Evolutionary conservation across 805 yeast species (phyloP), one percentile per base, ranked within the genome.

Genomic region (Monosporozyma siamensis): DNA sequence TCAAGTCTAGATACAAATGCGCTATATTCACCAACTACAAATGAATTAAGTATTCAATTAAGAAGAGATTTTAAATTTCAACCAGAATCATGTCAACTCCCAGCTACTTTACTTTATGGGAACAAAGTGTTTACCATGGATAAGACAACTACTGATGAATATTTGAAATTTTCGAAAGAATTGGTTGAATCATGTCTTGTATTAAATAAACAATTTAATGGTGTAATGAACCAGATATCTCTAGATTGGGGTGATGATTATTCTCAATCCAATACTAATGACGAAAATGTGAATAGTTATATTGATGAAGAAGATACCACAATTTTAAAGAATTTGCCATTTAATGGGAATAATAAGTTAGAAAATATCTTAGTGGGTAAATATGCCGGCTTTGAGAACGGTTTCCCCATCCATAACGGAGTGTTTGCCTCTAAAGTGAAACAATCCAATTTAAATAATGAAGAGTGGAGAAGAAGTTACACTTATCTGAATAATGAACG

Each of bases 71-170:
- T 63, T 36, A 72, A 70, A 44, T 47, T 35, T 29, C 61, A 70
- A 23, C 77, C 73, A 46, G 58, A 73, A 38, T 55, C 72, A 6
- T 77, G 82, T 50, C 73, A 70, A 43, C 60, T 74, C 4, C 80
- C 79, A 12, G 75, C 79, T 2, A 73, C 72, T 69, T 62, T 71
- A 51, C 74, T 74, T 0, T 51, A 75, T 21, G 75, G 74, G 2
- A 42, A 49, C 29, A 23, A 25, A 25, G 14, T 40, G 20, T 40
- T 35, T 12, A 6, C 29, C 3, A 9, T 15, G 7, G 29, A 17
- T 12, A 22, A 24, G 6, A 11, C 29, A 2, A 11, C 9, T 12
- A 24, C 23, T 15, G 20, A 62, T 66, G 48, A 56, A 4, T 71
- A 70, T 44, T 22, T 50, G 12, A 59, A 59, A 11, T 45, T 63